Evolutionary conservation across 169 alveolate species (phyloP).

Genomic region (Plasmodium fragile): DNA sequence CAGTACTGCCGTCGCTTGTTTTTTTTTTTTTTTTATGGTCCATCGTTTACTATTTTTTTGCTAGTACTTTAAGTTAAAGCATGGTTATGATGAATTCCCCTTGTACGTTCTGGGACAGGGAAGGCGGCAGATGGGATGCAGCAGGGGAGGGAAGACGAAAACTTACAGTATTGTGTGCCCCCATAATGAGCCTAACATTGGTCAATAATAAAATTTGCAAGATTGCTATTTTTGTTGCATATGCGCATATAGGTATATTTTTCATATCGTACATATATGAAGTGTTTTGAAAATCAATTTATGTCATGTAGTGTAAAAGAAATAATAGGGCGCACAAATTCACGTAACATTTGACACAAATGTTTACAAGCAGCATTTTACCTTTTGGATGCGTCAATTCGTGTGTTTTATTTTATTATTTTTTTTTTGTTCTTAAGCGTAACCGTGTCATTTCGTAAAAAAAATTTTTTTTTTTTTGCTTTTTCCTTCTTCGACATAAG

Average conservation of each 20-base stretch:
- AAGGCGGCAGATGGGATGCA: background rate
- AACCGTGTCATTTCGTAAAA: background rate
- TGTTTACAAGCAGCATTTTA: background rate
- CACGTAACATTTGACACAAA: background rate
- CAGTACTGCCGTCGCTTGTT: too few species aligned
- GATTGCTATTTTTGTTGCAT: background rate
- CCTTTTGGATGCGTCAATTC: background rate
- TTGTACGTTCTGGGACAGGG: background rate
- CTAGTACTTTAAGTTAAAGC: background rate
- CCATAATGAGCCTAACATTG: background rate
- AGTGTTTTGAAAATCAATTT: background rate
- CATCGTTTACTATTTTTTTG: background rate
- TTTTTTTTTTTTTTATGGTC: too few species aligned
- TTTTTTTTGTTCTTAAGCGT: too few species aligned
- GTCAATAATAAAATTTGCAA: background rate
- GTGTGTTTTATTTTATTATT: background rate
- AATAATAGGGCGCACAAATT: background rate
- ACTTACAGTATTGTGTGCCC: background rate
- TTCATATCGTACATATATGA: too few species aligned
- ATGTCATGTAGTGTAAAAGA: background rate
- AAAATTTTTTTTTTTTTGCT: too few species aligned
- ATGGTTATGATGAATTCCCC: background rate
- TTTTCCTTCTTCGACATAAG: background rate
- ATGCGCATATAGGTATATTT: too few species aligned
- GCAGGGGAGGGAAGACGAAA: background rate